Evolutionary conservation across 306 rosid species (phyloP), one percentile per base, ranked within the genome.

Genomic region (Prunus padus): DNA sequence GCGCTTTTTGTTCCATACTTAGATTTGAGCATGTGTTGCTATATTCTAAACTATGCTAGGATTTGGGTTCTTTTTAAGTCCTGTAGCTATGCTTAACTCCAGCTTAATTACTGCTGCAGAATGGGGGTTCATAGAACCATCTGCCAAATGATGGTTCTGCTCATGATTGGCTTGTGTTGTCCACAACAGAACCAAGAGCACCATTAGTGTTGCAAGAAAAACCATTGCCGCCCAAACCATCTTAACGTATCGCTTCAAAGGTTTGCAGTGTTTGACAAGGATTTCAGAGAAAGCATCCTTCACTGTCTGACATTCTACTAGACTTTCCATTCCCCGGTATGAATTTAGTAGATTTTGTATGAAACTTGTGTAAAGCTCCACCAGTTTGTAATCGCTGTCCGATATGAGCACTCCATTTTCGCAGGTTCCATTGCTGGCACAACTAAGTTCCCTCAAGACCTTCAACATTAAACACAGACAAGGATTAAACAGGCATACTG

Each of bases 221-320:
- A 76, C 62, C 78, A 80, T 56, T 46, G 79, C 87, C 50, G 68
- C 56, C 91, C 93, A 88, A n/a, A 80, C 75, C 85, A 88, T 81
- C 25, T 31, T 46, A 49, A 78, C 81, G 69, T 77, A 83, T 65
- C 47, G 77, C 82, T 83, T 84, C 85, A 88, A 67, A 60, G 90
- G 93, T 67, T 83, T 85, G 86, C 97, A 92, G 55, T 92, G 93
- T 3, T 80, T 37, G 16, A 51, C 37, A 11, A 87, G 73, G 75
- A 92, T 77, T 40, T 87, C 79, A 5, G 89, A 83, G 28, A 92
- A 82, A 51, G 92, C 96, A 47, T 88, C 86, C 69, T 87, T 84
- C 12, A 92, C 87, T 5, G 88, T 60, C 57, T 88, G 76, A 56
- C 97, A 90, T 54, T 79, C 87, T 42, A 92, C 57, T 16, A 92